These are phyloP conservation scores for Calonectria pseudoturangicola DNA, from an alignment of 2,329 filamentous ascomycete species.

Conservation along the genomic window DNA sequence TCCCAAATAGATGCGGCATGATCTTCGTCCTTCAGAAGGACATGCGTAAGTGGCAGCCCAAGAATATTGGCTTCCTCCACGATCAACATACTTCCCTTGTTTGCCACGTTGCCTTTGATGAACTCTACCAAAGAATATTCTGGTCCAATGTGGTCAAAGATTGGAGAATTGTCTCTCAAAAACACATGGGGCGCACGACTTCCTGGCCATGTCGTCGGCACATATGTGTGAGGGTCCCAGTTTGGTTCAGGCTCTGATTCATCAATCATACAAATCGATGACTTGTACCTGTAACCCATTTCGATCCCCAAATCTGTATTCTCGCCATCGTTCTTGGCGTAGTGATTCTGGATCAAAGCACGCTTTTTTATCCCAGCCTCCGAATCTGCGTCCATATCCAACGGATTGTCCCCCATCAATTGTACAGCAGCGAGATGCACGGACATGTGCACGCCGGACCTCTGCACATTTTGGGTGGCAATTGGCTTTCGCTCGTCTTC, in stretches of 20 bases:
- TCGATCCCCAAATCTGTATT: constrained; percentile 55
- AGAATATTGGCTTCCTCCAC: constrained; percentile 12
- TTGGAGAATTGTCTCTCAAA: constrained; percentile 17
- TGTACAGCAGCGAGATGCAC: constrained; percentile 22
- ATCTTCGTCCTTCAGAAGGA: not conserved
- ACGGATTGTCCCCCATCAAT: constrained; percentile 18
- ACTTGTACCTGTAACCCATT: constrained; percentile 53
- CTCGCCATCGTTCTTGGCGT: constrained; percentile 49
- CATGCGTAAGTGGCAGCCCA: constrained; percentile 1
- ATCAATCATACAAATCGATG: constrained; percentile 23
- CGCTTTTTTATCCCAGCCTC: not conserved
- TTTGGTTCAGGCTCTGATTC: constrained; percentile 17
- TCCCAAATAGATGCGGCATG: constrained; percentile 12
- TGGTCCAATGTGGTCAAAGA: constrained; percentile 11
- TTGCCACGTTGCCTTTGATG: not conserved
- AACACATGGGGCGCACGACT: constrained; percentile 36
- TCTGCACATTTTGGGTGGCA: constrained; percentile 42
- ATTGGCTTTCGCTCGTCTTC: constrained; percentile 50
- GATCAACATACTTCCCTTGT: constrained; percentile 1
- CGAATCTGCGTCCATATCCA: constrained; percentile 3
- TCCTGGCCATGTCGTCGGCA: constrained; percentile 38
- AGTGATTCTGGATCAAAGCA: constrained; percentile 7
- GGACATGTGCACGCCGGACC: constrained; percentile 38
- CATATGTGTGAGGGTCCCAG: constrained; percentile 30
- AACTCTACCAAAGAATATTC: constrained; percentile 16